Base-by-base conservation (phyloP, 768 basidiomycete species). In the Mrakia hoshinonis region DNA sequence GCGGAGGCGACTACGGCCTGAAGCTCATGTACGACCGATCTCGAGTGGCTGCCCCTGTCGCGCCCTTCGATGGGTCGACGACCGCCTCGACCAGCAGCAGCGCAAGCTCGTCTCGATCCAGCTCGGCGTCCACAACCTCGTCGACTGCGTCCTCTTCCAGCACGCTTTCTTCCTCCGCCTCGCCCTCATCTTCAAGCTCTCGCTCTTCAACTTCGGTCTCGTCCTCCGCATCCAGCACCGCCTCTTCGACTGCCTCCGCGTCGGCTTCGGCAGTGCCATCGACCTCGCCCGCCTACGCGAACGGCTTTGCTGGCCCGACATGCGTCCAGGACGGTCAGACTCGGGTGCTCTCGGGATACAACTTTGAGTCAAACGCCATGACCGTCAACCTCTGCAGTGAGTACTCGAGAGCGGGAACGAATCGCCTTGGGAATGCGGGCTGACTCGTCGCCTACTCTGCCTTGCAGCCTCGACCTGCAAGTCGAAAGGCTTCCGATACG, bases 101-200 rank as follows among this genome's bases (percentile, higher is more conserved):
- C 58, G 2, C 58, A 18, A 22, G 24, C 1, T 36, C 58, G 58
- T 20, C 58, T n/a, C 20, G 31, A 18, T 73, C 74, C 43, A 74
- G 52, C 36, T 74, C 76, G 4, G 81, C 82, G n/a, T 82, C 84
- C 4, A 68, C 69, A 22, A 70, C 77, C 10, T 83, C 84, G 11
- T 75, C 81, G 22, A 77, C 79, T 9, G 78, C 83, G 20, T 74
- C 75, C 47, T 65, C 74, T 47, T 73, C 71, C 55, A 77, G 79
- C 10, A 79, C 83, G 20, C 75, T 75, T 47, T 65, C 74, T 47
- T 73, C 71, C 55, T 70, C 74, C 26, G 48, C 67, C 13, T 49
- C 70, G 47, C 54, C 58, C 5, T 61, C 34, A 7, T 36, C 58
- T 1, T 4, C 20, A 11, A 38, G 58, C 58, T 36, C 58, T 39